Evolutionary conservation across 2,329 filamentous ascomycete genomes (phyloP), one percentile per base, ranked within the genome.

Genomic region (Diaporthe sp.): DNA sequence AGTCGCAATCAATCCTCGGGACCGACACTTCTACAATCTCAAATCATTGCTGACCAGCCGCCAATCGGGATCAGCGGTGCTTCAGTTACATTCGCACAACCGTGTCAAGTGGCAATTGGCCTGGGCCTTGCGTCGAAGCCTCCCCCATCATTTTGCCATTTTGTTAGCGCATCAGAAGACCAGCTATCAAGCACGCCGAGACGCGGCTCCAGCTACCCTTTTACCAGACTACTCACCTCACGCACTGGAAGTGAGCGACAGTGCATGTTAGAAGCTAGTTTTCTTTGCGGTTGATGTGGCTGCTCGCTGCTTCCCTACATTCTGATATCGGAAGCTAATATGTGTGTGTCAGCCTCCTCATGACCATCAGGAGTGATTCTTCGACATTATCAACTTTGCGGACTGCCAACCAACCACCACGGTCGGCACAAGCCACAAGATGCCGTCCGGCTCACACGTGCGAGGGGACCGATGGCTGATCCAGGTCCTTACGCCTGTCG

Each of bases 401-500:
- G 61, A 37, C 22, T 19, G 6, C n/a, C 22, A 13, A 5, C 2
- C 30, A 19, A 4, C 42, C 22, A 19, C 3, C 6, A 22, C 30
- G 44, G 30, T 25, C 15, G 30, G 44, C 4, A 25, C 30, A 8
- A 6, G 4, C 13, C 30, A 19, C 15, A n/a, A 66, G 7, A 68
- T 68, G 63, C 15, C 63, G 32, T 39, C 63, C n/a, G 32, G n/a
- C 15, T 19, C 63, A 22, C 44, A 19, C 22, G 63, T 68, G 4
- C n/a, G 63, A 39, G 63, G 63, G 8, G 32, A 68, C 10, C 47
- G 47, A 2, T 53, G 47, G 63, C 47, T 68, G n/a, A 53, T 68
- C 8, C 63, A 68, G 32, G 63, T 68, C 4, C n/a, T 53, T n/a
- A 68, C 63, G 22, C 63, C 63, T 19, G 47, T 53, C n/a, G 32